Conservation (phyloP, 2,329 filamentous ascomycete species). For the Penicillium sp. region DNA sequence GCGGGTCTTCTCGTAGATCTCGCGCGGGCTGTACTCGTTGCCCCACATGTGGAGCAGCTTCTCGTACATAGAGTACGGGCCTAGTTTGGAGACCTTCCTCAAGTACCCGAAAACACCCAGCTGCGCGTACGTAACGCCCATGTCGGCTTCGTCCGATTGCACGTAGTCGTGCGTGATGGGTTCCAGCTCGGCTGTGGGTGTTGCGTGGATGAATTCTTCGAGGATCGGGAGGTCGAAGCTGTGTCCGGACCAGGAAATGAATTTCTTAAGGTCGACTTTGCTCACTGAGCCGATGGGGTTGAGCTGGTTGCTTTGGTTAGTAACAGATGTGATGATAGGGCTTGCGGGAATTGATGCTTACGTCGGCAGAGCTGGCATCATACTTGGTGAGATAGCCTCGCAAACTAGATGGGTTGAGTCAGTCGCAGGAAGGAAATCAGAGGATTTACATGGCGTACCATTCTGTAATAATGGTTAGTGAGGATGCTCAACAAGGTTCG, state of each 20-base stretch:
- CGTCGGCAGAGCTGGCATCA: slow-evolving; percentile 55
- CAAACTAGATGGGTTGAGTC: slow-evolving; percentile 11
- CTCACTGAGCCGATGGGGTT: slow-evolving; percentile 49
- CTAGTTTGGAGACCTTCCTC: slow-evolving; percentile 55
- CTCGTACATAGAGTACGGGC: slow-evolving; percentile 55
- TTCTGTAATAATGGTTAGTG: slow-evolving; percentile 20
- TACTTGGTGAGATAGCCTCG: slow-evolving; percentile 68
- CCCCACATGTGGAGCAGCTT: slow-evolving; percentile 53
- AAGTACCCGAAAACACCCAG: slow-evolving; percentile 53
- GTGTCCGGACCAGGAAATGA: slow-evolving; percentile 63
- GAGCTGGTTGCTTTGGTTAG: slow-evolving; percentile 14
- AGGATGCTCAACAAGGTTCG: no score
- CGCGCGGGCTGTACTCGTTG: slow-evolving; percentile 37
- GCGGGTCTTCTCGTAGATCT: slow-evolving; percentile 49
- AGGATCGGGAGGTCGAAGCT: slow-evolving; percentile 64
- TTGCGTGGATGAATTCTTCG: slow-evolving; percentile 62
- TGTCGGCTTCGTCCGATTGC: slow-evolving; percentile 40
- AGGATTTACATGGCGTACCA: slow-evolving; percentile 18
- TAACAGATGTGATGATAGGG: not conserved
- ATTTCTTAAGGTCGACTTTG: slow-evolving; percentile 68
- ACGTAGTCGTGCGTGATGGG: slow-evolving; percentile 53
- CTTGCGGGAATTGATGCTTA: not conserved
- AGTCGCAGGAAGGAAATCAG: slow-evolving; percentile 9
- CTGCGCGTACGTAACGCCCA: slow-evolving; percentile 55
- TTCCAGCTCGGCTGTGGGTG: slow-evolving; percentile 62